These are phyloP conservation scores for Penicillium digitatum DNA, from an alignment of 2,329 filamentous ascomycete species.

Conservation along the genomic window DNA sequence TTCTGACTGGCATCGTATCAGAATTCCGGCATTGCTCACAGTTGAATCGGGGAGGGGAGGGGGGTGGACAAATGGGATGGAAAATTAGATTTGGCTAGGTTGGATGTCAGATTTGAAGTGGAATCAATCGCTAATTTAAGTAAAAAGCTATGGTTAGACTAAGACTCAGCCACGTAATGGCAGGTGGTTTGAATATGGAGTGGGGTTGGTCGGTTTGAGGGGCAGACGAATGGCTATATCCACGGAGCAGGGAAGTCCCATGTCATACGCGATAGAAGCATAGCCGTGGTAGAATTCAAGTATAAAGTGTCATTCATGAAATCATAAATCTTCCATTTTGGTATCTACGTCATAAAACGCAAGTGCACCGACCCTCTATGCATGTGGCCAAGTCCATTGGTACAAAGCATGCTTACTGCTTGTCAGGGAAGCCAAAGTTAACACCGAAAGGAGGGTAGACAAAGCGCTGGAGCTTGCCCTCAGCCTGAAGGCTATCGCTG, in stretches of 20 bases:
- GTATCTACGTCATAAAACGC: conserved; percentile 4
- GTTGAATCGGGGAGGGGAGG: too few species aligned
- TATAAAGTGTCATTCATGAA: neutral
- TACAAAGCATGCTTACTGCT: conserved; percentile 32
- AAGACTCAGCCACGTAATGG: neutral
- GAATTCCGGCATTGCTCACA: neutral
- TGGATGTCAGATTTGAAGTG: neutral
- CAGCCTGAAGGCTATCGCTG: conserved; percentile 30
- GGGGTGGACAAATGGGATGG: neutral
- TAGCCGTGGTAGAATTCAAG: too few species aligned
- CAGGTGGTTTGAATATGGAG: neutral
- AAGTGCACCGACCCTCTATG: neutral
- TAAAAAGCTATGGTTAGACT: neutral
- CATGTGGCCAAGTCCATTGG: conserved; percentile 1
- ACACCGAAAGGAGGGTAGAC: conserved; percentile 67
- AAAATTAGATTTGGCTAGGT: neutral
- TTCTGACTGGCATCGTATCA: neutral
- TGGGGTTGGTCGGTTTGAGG: neutral
- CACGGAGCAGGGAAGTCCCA: neutral
- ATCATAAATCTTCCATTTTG: conserved; percentile 7
- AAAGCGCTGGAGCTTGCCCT: conserved; percentile 44
- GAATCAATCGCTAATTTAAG: neutral
- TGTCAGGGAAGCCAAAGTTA: conserved; percentile 70
- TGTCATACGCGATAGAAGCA: neutral
- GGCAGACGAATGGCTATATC: neutral